phyloP scores from a whole-genome alignment of 768 basidiomycete species.

The Kwoniella europaea region DNA sequence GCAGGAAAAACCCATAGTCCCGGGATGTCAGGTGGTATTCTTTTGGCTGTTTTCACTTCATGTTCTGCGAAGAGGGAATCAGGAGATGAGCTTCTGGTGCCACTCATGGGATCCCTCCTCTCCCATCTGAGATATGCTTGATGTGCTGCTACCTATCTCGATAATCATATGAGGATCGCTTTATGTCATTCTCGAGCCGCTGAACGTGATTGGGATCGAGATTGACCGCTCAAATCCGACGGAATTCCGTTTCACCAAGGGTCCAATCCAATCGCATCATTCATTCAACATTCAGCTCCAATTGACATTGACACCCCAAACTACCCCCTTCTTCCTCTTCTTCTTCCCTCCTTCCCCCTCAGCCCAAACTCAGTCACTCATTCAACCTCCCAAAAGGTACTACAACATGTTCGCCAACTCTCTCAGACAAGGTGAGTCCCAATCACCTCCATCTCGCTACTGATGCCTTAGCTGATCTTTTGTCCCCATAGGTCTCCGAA shows the following conservation, averaged over 20 bases:
- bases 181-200: no score
- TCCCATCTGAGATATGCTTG: no score
- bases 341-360: neutral
- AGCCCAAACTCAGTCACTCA: constrained; percentile 3
- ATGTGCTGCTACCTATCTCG: no score
- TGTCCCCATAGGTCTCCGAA: constrained; percentile 40
- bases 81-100: constrained; percentile 8
- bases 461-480: constrained; percentile 13
- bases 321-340: constrained; percentile 4
- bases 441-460: neutral
- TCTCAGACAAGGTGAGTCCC: constrained; percentile 40
- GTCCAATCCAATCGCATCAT: neutral
- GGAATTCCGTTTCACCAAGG: constrained; percentile 12
- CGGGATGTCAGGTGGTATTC: constrained; percentile 38
- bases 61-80: constrained; percentile 37
- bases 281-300: neutral
- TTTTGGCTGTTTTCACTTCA: constrained; percentile 13
- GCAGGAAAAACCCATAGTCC: constrained; percentile 49
- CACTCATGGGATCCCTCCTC: neutral
- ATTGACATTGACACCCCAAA: neutral
- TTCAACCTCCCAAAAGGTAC: neutral
- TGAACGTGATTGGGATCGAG: no score
- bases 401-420: constrained; percentile 46
- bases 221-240: constrained; percentile 14
- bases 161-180: no score